phyloP scores from a whole-genome alignment of 352 stramenopile species.

The Paralagenidium karlingii region DNA sequence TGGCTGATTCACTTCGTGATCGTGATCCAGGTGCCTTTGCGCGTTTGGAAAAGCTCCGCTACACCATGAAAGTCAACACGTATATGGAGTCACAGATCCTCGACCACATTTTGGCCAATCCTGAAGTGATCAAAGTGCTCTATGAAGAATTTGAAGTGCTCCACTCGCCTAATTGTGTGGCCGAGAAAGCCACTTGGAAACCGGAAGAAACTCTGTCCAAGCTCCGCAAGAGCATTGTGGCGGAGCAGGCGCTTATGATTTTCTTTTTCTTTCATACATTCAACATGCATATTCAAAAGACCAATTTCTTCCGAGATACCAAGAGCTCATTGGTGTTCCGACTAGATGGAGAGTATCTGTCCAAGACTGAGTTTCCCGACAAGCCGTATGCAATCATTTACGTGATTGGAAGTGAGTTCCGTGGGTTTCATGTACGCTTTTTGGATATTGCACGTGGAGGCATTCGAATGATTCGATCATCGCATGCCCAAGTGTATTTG shows the following conservation, averaged over 20 bases:
- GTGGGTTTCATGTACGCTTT: constrained; percentile 80
- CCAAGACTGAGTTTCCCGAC: constrained; percentile 66
- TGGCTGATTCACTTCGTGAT: constrained; percentile 67
- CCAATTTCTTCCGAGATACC: constrained; percentile 77
- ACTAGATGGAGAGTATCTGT: constrained; percentile 62
- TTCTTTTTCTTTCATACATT: constrained; percentile 78
- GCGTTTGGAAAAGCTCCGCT: constrained; percentile 59
- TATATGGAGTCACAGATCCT: constrained; percentile 82
- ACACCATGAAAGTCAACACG: constrained; percentile 80
- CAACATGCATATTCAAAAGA: constrained; percentile 72
- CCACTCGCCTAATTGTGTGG: constrained; percentile 19
- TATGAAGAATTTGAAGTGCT: constrained; percentile 69
- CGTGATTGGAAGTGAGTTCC: constrained; percentile 94
- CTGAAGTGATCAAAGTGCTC: constrained; percentile 55
- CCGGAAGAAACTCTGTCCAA: constrained; percentile 41
- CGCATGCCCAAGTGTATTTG: constrained; percentile 50
- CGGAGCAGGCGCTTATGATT: constrained; percentile 63
- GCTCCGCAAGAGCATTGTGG: constrained; percentile 58
- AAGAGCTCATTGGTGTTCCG: constrained; percentile 66
- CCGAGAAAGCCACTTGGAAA: constrained; percentile 19
- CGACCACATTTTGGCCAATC: constrained; percentile 68
- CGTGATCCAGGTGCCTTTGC: constrained; percentile 61
- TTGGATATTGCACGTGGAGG: constrained; percentile 69
- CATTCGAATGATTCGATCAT: constrained; percentile 66
- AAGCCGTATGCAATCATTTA: constrained; percentile 95